Evolutionary conservation across 1,284 basidiomycete genomes (phyloP).

Genomic region (Xerocomus cyaneibrunnescens): DNA sequence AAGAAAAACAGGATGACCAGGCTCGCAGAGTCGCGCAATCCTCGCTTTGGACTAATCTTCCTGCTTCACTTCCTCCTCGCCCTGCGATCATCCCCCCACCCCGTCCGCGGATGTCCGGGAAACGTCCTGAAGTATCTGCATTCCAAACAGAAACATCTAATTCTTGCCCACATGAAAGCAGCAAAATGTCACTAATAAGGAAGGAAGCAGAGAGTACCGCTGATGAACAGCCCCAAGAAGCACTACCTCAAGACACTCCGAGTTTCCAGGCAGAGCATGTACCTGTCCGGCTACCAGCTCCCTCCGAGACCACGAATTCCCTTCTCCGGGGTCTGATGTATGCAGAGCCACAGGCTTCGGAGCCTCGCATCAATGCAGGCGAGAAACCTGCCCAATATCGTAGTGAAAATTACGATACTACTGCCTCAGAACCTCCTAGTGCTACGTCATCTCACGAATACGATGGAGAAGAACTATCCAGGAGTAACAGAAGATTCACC

Average conservation of each 20-base stretch:
- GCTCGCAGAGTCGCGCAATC: neutral
- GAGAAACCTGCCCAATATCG: conserved; percentile 3
- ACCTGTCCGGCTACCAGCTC: conserved; percentile 2
- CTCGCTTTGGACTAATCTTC: neutral
- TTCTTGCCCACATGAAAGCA: conserved; percentile 8
- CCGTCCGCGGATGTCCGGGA: conserved; percentile 20
- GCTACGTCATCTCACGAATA: conserved; percentile 5
- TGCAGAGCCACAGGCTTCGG: conserved; percentile 5
- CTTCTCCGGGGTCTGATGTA: conserved; percentile 13
- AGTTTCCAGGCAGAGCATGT: conserved; percentile 12
- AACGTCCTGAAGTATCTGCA: conserved; percentile 2
- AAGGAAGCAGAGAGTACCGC: neutral
- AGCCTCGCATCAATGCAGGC: neutral
- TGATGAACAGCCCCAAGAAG: conserved; percentile 2
- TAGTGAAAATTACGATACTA: neutral
- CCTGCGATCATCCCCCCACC: conserved; percentile 28
- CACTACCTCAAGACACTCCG: neutral
- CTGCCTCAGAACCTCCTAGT: conserved; percentile 13
- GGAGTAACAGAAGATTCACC: conserved; percentile 5
- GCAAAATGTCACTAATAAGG: neutral
- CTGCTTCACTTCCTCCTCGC: conserved; percentile 13
- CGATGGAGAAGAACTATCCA: conserved; percentile 10
- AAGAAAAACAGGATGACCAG: conserved; percentile 16
- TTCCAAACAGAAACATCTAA: neutral
- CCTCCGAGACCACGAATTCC: conserved; percentile 9